Conservation (phyloP, 2,329 filamentous ascomycete genomes). For the Fusarium haematococcum region DNA sequence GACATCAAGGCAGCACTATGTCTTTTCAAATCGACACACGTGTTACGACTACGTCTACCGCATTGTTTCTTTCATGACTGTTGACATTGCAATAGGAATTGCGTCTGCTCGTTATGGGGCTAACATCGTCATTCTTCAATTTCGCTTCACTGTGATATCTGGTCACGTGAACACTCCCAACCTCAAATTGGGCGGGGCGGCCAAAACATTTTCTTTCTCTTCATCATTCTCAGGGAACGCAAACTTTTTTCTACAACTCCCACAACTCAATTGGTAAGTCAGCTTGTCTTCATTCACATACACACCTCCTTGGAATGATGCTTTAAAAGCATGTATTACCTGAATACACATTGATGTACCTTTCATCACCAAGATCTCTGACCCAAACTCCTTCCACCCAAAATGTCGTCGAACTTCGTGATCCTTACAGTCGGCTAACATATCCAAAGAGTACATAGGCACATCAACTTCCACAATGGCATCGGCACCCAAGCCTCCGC, state of each 20-base stretch:
- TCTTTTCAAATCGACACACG: slow-evolving; percentile 33
- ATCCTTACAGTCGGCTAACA: slow-evolving; percentile 34
- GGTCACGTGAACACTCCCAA: slow-evolving; percentile 25
- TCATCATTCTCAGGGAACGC: slow-evolving; percentile 17
- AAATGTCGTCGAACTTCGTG: slow-evolving; percentile 5
- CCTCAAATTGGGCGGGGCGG: slow-evolving; percentile 39
- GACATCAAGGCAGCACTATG: slow-evolving; percentile 14
- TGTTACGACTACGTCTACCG: slow-evolving; percentile 26
- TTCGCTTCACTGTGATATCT: slow-evolving; percentile 26
- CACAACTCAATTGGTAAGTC: slow-evolving; percentile 50
- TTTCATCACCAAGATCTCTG: slow-evolving; percentile 82
- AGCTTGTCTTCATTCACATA: slow-evolving; percentile 2
- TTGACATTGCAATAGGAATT: slow-evolving; percentile 24
- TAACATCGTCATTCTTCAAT: slow-evolving; percentile 1
- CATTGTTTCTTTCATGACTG: background rate
- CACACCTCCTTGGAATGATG: slow-evolving; percentile 60
- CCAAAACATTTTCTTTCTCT: slow-evolving; percentile 9
- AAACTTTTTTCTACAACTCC: slow-evolving; percentile 13
- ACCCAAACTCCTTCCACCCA: slow-evolving; percentile 51
- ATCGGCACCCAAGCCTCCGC: slow-evolving; percentile 60
- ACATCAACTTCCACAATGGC: slow-evolving; percentile 45
- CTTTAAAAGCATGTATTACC: slow-evolving; percentile 69
- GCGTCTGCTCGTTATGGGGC: background rate
- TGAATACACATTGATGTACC: slow-evolving; percentile 67
- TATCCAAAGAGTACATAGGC: slow-evolving; percentile 20